phyloP scores from a whole-genome alignment of 345 rosid genomes.

The Hevea brasiliensis region DNA sequence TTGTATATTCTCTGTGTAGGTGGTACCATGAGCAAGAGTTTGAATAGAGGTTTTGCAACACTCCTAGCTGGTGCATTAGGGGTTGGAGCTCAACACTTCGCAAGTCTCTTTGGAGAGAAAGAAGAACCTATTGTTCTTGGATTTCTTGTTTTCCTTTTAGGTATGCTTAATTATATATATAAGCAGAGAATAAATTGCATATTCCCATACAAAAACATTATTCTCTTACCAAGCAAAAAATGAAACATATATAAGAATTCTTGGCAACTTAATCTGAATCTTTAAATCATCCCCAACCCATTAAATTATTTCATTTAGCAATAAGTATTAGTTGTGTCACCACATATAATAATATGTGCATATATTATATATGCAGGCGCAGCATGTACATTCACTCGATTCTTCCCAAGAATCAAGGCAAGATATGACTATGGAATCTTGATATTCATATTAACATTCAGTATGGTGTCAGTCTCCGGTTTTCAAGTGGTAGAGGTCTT shows the following conservation, averaged over 20 bases:
- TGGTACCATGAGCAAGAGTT: slow-evolving; percentile 27
- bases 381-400: slow-evolving; percentile 31
- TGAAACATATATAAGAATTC: too few species aligned
- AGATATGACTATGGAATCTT: slow-evolving; percentile 44
- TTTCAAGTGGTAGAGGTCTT: slow-evolving; percentile 23
- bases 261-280: too few species aligned
- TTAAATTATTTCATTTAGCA: too few species aligned
- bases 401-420: slow-evolving; percentile 41
- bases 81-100: slow-evolving; percentile 27
- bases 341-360: neutral
- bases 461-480: slow-evolving; percentile 36
- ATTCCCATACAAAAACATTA: too few species aligned
- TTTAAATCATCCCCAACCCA: too few species aligned
- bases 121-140: slow-evolving; percentile 28
- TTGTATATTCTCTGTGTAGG: slow-evolving; percentile 5
- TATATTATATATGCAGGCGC: slow-evolving; percentile 25
- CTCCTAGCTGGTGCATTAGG: slow-evolving; percentile 28
- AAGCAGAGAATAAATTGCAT: too few species aligned
- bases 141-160: slow-evolving; percentile 23
- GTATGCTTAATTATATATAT: neutral
- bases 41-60: slow-evolving; percentile 32
- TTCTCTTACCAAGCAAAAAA: too few species aligned
- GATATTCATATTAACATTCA: slow-evolving; percentile 39
- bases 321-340: too few species aligned
- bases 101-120: slow-evolving; percentile 23